Base-by-base conservation (phyloP, 371 early-diverging fungal genomes). In the Mortierella sp. region DNA sequence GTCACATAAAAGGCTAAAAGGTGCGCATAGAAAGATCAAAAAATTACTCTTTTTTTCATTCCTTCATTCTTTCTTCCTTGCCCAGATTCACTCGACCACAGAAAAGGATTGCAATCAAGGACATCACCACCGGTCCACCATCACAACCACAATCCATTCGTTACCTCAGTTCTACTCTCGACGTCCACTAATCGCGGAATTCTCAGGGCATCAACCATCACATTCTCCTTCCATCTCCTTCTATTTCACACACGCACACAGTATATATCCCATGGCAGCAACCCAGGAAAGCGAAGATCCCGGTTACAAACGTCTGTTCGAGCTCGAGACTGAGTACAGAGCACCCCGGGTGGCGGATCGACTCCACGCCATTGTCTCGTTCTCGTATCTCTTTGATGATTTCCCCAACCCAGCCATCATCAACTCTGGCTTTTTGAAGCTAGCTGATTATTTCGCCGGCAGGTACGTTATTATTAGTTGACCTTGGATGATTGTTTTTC, bases 401-500 rank as follows among this genome's bases (percentile, higher is more conserved):
- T 91, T 89, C 74, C 91, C 93, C 0, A 88, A 89, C 58, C 91
- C 93, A 28, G 90, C 92, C 45, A 83, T 93, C 38, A 90, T 93
- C 75, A 93, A 90, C 70, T 90, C 92, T 58, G 92, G 90, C 16
- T 88, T 93, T 58, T 81, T 93, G 21, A 93, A 93, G 75, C 80
- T 93, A 4, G 92, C 92, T 10, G 93, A 93, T 74, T 93, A 91
- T 89, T 93, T 91, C 80, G 88, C 91, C 38, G 83, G 81, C 58
- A 89, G 90, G 93, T 92, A 88, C 24, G n/a, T 14, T 38, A 38
- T 38, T 3, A 9, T 21, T 31, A 14, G 0, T 26, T 48, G 7
- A 16, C 14, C 48, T 47, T 44, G 8, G 21, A 0, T 52, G 45
- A 10, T 44, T 1, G 2, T 24, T n/a, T 28, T 9, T 60, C 13